Base-by-base conservation (phyloP, 495 filamentous ascomycete species). In the Tuber microsphaerosporum region DNA sequence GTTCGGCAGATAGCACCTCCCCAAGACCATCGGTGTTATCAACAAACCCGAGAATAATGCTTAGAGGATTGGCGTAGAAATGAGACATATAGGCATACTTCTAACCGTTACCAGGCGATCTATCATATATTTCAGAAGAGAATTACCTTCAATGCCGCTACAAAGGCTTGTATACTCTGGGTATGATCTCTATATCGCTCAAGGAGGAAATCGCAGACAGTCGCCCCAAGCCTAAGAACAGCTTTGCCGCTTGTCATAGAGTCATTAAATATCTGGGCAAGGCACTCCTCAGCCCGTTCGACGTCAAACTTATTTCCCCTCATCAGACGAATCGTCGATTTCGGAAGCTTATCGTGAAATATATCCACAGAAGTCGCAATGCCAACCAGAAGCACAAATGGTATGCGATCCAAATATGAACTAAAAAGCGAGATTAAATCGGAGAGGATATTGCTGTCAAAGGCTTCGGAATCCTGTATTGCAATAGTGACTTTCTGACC, bases 31-130 rank as follows among this genome's bases (percentile, higher is more conserved):
- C 76, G 10, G 83, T 61, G 14, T 83, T 76, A 43, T 75, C 77
- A n/a, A 81, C 76, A n/a, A 84, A 83, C 4, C 84, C 84, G 26
- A 88, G 85, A 48, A 97, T 85, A 26, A 93, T 84, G 68, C 92
- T 91, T n/a, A 97, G 84, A 0, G 92, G 89, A 83, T 98, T 97
- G 61, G 92, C 92, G 81, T 94, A 98, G 83, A 97, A 97, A 83
- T 97, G 93, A 43, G 91, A 93, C 94, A 99, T 97, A 79, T 95
- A 94, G 20, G 90, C 89, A 84, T 97, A 97, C 91, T 96, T 77
- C 19, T 71, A 70, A 71, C 51, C 6, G 26, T 80, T 70, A 80
- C 48, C 48, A 41, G 34, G 61, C 31, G 20, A 10, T 31, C 56
- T 9, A 79, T 12, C 22, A 22, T 2, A 22, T 44, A 22, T 34